phyloP scores from a whole-genome alignment of 257 asterid species.

The Lantana camara region DNA sequence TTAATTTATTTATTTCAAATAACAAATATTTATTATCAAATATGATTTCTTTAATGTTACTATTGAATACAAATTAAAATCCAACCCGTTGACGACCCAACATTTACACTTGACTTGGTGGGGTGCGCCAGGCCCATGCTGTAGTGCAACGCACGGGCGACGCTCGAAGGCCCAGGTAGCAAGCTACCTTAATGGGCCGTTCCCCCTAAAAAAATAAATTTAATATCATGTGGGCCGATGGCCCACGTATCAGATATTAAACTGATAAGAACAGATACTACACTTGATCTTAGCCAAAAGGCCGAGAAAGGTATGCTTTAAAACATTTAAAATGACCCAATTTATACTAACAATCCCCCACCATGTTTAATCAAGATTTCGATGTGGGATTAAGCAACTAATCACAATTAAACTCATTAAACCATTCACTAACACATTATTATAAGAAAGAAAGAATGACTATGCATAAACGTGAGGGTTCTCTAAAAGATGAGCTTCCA shows the following conservation, averaged over 20 bases:
- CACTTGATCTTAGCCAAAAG: constrained; percentile 93
- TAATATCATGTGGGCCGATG: constrained; percentile 1
- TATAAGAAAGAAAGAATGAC: background rate
- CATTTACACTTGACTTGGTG: background rate
- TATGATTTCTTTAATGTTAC: too few species aligned
- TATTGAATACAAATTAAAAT: too few species aligned
- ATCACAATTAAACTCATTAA: background rate
- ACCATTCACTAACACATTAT: background rate
- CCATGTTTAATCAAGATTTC: background rate
- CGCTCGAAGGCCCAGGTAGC: constrained; percentile 9
- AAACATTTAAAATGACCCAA: background rate
- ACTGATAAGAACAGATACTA: constrained; percentile 64
- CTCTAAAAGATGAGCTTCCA: constrained; percentile 47
- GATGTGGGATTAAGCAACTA: background rate
- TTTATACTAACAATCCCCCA: background rate
- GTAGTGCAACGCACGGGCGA: constrained; percentile 15
- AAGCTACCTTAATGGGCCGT: background rate
- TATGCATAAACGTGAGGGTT: constrained; percentile 45
- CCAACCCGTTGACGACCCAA: too few species aligned
- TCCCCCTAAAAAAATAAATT: constrained; percentile 8
- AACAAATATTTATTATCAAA: too few species aligned
- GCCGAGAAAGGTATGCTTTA: constrained; percentile 81
- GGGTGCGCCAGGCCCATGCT: constrained; percentile 12
- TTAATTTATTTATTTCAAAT: too few species aligned
- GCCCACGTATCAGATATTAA: constrained; percentile 13